A percentile compares a stretch with the other conserved stretches of the same genome.
phyloP scores from a whole-genome alignment of 2,329 filamentous ascomycete species.

The Neonectria ditissima region DNA sequence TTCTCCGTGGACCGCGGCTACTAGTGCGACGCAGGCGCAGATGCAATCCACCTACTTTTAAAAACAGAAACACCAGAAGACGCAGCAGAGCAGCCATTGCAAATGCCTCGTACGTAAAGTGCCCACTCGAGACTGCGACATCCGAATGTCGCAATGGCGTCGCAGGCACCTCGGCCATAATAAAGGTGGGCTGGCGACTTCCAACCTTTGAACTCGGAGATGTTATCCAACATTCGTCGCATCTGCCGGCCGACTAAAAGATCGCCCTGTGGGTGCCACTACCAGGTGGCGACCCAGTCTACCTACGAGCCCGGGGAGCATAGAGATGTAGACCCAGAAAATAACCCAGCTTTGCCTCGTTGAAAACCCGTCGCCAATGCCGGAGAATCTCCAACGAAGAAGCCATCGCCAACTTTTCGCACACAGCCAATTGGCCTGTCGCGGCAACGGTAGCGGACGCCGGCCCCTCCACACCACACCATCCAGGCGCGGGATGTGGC shows the following conservation, averaged over 20 bases:
- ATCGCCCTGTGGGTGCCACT: not conserved
- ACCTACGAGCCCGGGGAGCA: not conserved
- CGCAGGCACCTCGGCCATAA: slow-evolving; percentile 1
- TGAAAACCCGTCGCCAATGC: not conserved
- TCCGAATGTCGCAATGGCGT: slow-evolving; percentile 10
- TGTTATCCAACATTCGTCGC: not conserved
- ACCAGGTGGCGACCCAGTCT: not conserved
- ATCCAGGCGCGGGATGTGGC: slow-evolving; percentile 1
- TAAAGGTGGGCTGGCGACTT: not conserved
- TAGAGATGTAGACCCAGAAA: not conserved
- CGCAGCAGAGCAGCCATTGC: not conserved
- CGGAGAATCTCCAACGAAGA: not conserved
- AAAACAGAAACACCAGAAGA: not conserved
- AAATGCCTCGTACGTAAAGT: slow-evolving; percentile 18
- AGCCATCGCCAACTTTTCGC: slow-evolving; percentile 2
- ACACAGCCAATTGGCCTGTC: slow-evolving; percentile 1
- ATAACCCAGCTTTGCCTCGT: not conserved
- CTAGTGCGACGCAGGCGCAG: not conserved
- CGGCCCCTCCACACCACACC: slow-evolving; percentile 13
- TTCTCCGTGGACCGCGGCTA: not conserved
- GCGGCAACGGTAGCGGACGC: slow-evolving; percentile 10
- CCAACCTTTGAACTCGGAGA: not conserved
- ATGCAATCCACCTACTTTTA: not conserved
- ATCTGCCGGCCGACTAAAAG: not conserved
- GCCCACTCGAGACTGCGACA: not conserved